phyloP scores from a whole-genome alignment of 257 asterid species.

The Forsythia suspensa region DNA sequence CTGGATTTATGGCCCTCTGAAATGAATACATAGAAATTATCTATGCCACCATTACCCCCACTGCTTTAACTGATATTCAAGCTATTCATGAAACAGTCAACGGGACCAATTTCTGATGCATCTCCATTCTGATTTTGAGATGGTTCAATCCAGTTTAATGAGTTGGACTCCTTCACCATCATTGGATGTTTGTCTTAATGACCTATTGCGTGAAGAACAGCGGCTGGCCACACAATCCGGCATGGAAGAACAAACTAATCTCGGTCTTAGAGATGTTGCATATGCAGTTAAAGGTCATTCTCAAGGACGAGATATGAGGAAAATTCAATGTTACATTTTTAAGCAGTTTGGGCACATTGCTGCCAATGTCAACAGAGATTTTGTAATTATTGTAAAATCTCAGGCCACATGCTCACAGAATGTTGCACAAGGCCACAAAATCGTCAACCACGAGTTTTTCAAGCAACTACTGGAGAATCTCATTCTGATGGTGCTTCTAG shows the following conservation, averaged over 20 bases:
- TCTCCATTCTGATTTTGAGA: too few species aligned
- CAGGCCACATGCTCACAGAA: neutral
- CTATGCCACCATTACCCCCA: too few species aligned
- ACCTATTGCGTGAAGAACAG: neutral
- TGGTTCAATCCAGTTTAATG: neutral
- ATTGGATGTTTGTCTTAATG: neutral
- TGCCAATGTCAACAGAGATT: neutral
- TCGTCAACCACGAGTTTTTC: too few species aligned
- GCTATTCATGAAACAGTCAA: too few species aligned
- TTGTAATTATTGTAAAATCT: constrained; percentile 8
- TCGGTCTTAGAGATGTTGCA: too few species aligned
- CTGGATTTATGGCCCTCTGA: neutral
- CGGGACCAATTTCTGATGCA: too few species aligned
- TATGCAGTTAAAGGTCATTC: too few species aligned
- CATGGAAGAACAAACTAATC: too few species aligned
- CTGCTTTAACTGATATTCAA: too few species aligned
- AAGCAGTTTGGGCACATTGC: neutral
- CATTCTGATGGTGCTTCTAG: too few species aligned
- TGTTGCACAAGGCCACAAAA: neutral
- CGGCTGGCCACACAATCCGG: neutral
- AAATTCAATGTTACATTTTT: neutral
- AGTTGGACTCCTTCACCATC: neutral
- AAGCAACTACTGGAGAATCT: too few species aligned
- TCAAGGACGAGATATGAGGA: neutral
- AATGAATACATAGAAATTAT: neutral